Conservation (phyloP, 163 green algal genomes). For the Scenedesmus sp. region DNA sequence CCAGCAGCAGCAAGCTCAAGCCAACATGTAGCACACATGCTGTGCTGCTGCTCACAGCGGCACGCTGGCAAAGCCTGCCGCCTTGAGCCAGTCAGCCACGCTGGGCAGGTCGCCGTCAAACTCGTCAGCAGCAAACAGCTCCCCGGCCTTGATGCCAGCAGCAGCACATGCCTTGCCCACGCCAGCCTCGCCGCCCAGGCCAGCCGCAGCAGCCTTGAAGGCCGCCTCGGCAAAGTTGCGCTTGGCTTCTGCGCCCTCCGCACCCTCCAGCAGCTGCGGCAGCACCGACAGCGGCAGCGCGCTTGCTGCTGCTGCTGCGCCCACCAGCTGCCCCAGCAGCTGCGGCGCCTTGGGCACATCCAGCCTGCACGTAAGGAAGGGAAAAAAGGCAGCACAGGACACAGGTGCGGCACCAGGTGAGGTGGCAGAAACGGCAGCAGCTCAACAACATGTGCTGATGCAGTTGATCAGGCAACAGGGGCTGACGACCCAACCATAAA, state of each 20-base stretch:
- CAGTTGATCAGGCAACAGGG: too few species aligned
- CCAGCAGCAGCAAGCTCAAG: too few species aligned
- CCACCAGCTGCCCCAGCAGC: conserved; percentile 79
- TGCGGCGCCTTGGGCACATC: conserved; percentile 83
- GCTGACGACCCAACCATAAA: neutral
- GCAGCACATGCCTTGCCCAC: conserved; percentile 53
- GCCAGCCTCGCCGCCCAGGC: conserved; percentile 56
- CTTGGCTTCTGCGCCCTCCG: conserved; percentile 75
- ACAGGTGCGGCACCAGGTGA: neutral
- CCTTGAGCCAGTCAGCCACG: conserved; percentile 70
- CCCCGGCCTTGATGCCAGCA: conserved; percentile 55
- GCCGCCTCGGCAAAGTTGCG: conserved; percentile 67
- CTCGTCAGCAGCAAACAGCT: conserved; percentile 76
- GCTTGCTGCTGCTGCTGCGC: conserved; percentile 57
- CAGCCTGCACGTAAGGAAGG: conserved; percentile 57
- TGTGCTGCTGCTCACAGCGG: conserved; percentile 51
- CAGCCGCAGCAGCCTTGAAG: conserved; percentile 65
- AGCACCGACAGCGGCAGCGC: conserved; percentile 63
- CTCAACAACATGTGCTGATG: neutral
- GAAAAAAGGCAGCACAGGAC: neutral
- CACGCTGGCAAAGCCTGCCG: conserved; percentile 65
- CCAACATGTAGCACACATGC: too few species aligned
- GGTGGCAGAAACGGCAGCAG: neutral
- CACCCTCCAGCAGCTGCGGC: conserved; percentile 57
- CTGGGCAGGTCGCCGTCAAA: conserved; percentile 76